Conservation (phyloP, 306 rosid genomes). For the Ceratonia siliqua region DNA sequence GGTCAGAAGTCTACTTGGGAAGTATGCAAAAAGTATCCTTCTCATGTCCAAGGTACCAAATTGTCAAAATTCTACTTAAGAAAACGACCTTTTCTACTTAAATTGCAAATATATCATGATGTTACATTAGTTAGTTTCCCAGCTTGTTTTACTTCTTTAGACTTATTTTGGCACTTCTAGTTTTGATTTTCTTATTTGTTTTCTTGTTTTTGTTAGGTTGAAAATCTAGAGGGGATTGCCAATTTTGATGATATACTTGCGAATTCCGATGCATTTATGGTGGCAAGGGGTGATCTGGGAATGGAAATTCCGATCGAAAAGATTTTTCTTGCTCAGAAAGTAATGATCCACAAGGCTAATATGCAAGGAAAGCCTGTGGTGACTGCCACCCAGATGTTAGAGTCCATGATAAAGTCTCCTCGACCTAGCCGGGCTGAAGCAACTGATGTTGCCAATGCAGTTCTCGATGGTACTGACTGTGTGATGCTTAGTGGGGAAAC, state of each 20-base stretch:
- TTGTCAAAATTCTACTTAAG: neutral
- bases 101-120: no score
- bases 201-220: constrained; percentile 32
- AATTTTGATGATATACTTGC: constrained; percentile 51
- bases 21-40: constrained; percentile 21
- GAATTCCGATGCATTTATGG: constrained; percentile 53
- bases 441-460: constrained; percentile 61
- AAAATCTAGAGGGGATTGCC: constrained; percentile 48
- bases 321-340: constrained; percentile 51
- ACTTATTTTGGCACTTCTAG: neutral
- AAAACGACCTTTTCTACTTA: neutral
- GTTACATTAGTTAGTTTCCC: neutral
- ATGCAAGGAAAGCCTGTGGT: constrained; percentile 49
- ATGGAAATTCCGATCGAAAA: constrained; percentile 54
- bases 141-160: no score
- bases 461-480: constrained; percentile 51
- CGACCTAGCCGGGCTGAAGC: constrained; percentile 59
- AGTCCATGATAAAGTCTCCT: constrained; percentile 47
- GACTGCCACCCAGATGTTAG: constrained; percentile 50
- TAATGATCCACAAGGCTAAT: constrained; percentile 46
- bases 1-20: constrained; percentile 21
- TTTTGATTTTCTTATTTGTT: neutral
- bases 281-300: constrained; percentile 53
- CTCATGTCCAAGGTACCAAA: constrained; percentile 36
- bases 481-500: constrained; percentile 54